Base-by-base conservation (phyloP, 2,329 filamentous ascomycete genomes). In the Myriosclerotinia duriaeana region DNA sequence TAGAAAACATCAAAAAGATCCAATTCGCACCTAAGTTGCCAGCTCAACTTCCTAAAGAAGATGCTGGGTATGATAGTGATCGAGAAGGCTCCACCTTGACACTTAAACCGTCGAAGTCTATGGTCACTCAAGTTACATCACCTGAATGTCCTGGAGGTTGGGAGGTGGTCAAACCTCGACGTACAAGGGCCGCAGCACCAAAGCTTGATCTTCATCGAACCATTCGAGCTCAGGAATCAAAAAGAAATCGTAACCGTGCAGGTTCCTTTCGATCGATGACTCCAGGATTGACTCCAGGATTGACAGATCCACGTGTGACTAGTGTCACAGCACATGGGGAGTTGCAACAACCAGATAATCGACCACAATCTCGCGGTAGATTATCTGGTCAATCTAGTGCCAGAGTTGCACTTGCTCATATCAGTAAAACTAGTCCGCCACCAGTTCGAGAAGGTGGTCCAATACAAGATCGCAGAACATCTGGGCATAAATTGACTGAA, bases 181-280 rank as follows among this genome's bases (percentile, higher is more conserved):
- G 66, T 54, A 15, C 66, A 55, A 68, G 53, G 67, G 59, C 20
- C 48, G 73, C 56, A 67, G 69, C 64, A 68, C 71, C 69, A 69
- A 68, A 26, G 70, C 73, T 50, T 69, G 74, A 54, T 73, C 76
- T 22, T 72, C 81, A 83, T 70, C 75, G 81, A 15, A 80, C 79
- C 1, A 76, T 82, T 46, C 78, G 75, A 68, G 76, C 75, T 64
- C 74, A 78, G 42, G 75, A 79, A 59, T 74, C 73, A 26, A 75
- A 77, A 53, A 78, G 80, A 20, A 82, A 83, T 60, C 78, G 76
- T 58, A 80, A 83, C 66, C 77, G 75, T 15, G 79, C 78, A 14
- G 80, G 81, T 5, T 76, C 82, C 4, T 83, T 79, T 78, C 77
- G 82, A 68, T 78, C 80, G 6, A 71, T 77, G 2, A 70, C 73